phyloP scores from a whole-genome alignment of 2,329 filamentous ascomycete species.

The Botrytis sinoallii region DNA sequence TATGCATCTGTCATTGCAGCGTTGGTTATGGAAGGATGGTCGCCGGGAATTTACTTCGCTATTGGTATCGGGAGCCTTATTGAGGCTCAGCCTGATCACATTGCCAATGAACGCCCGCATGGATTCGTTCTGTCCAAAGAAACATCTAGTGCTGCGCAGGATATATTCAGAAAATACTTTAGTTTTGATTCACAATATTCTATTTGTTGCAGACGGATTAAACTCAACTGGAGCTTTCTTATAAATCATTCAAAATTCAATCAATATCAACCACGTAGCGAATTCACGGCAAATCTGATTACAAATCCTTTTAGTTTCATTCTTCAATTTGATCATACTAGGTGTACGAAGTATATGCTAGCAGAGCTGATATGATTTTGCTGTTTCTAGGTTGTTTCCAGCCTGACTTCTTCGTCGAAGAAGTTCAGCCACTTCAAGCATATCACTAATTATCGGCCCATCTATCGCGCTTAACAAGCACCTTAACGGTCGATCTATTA shows the following conservation, averaged over 20 bases:
- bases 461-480: background rate
- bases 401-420: background rate
- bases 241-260: no score
- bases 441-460: background rate
- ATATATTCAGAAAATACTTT: background rate
- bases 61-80: background rate
- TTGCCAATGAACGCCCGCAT: background rate
- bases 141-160: rapidly evolving
- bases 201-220: background rate
- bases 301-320: rapidly evolving
- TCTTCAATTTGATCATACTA: background rate
- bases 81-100: background rate
- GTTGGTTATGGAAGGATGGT: background rate
- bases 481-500: background rate
- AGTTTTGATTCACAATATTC: background rate
- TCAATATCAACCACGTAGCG: no score
- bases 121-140: background rate
- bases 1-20: background rate
- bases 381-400: background rate
- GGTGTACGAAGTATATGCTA: background rate
- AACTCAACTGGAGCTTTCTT: background rate
- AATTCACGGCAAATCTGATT: background rate
- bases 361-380: background rate
- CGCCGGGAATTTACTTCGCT: background rate
- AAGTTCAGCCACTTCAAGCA: background rate